Conservation (phyloP, 805 yeast species). For the Yamadazyma tumulicola region DNA sequence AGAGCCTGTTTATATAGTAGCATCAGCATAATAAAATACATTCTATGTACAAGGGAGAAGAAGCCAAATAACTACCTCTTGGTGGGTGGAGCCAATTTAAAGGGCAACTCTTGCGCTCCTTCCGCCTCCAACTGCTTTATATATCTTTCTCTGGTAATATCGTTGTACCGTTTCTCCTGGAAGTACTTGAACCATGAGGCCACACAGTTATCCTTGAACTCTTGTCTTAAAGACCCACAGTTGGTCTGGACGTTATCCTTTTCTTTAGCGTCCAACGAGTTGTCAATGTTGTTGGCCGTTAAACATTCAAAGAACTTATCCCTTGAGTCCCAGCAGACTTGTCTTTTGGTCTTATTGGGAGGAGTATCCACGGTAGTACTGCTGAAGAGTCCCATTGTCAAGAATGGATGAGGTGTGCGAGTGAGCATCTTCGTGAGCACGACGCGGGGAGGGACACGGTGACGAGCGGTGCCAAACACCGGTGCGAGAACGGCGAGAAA, state of each 20-base stretch:
- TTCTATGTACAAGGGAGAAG: slow-evolving; percentile 1
- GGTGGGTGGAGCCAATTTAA: slow-evolving; percentile 20
- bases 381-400: slow-evolving; percentile 5
- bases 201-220: slow-evolving; percentile 73
- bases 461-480: no score
- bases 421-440: no score
- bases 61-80: neutral
- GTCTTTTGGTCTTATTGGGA: slow-evolving; percentile 66
- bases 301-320: slow-evolving; percentile 76
- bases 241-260: slow-evolving; percentile 44
- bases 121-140: slow-evolving; percentile 67
- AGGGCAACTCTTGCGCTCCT: slow-evolving; percentile 48
- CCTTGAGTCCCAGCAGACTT: slow-evolving; percentile 86
- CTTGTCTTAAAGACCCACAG: slow-evolving; percentile 56
- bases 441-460: no score
- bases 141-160: slow-evolving; percentile 64
- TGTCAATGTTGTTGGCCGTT: slow-evolving; percentile 60
- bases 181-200: slow-evolving; percentile 86
- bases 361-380: slow-evolving; percentile 19
- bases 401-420: neutral
- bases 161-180: slow-evolving; percentile 84
- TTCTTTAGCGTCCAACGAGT: slow-evolving; percentile 59
- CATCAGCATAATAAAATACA: neutral
- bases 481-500: no score
- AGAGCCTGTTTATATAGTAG: slow-evolving; percentile 31